A percentile compares a stretch with the other conserved stretches of the same genome.
Conservation (phyloP, 495 filamentous ascomycete genomes). For the Margaritispora aquatica region DNA sequence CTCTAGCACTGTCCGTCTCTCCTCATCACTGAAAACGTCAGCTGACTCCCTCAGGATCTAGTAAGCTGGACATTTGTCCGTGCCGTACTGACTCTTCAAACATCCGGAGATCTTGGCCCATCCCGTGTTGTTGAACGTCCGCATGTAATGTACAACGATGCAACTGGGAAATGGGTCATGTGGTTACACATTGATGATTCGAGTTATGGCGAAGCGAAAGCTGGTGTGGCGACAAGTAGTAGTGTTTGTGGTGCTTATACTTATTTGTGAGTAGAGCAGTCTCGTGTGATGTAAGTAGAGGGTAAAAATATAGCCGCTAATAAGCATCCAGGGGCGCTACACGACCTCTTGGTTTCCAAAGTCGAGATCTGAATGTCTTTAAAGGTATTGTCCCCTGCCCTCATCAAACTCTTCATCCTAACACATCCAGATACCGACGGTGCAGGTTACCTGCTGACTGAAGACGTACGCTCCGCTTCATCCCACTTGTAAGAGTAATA, state of each 20-base stretch:
- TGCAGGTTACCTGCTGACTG: constrained; percentile 53
- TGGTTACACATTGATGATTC: constrained; percentile 64
- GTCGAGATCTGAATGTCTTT: constrained; percentile 57
- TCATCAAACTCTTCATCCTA: no score
- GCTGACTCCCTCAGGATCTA: constrained; percentile 37
- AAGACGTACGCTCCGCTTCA: constrained; percentile 42
- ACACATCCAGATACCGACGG: constrained; percentile 44
- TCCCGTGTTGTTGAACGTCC: constrained; percentile 58
- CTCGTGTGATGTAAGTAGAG: no score
- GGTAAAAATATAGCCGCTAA: background rate
- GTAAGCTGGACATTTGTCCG: constrained; percentile 56
- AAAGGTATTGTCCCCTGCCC: constrained; percentile 44
- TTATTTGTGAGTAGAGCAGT: constrained; percentile 23
- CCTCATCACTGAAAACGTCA: constrained; percentile 27
- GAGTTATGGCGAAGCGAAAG: constrained; percentile 57
- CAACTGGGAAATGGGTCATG: constrained; percentile 39
- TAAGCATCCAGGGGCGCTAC: constrained; percentile 27
- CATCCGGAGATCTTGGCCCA: constrained; percentile 52
- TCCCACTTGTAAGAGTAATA: background rate
- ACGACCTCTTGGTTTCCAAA: constrained; percentile 45
- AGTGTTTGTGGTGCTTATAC: constrained; percentile 54
- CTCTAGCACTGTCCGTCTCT: constrained; percentile 21
- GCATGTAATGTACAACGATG: constrained; percentile 51
- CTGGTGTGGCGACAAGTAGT: constrained; percentile 53
- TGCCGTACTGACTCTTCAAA: constrained; percentile 43